These are phyloP conservation scores for Cordyceps farinosa DNA, from an alignment of 2,329 filamentous ascomycete genomes.

Conservation along the genomic window DNA sequence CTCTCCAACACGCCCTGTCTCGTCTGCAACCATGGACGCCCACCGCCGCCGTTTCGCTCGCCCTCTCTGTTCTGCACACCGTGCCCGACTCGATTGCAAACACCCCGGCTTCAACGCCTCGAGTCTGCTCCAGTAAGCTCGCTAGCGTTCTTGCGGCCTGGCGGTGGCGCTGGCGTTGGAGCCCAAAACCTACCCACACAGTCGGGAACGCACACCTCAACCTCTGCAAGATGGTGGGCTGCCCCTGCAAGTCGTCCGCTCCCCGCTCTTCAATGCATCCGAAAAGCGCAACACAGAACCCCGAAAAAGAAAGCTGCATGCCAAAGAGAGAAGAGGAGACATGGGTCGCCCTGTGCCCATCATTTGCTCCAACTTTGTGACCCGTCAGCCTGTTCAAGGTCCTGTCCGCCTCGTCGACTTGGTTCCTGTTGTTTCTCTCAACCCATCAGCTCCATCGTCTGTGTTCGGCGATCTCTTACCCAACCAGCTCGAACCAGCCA, in stretches of 20 bases:
- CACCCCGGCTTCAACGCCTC: slow-evolving; percentile 1
- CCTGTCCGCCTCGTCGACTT: background rate
- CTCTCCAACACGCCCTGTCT: slow-evolving; percentile 2
- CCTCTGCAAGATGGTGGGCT: slow-evolving; percentile 10
- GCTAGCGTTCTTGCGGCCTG: slow-evolving; percentile 10
- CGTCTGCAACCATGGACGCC: background rate
- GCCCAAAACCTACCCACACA: slow-evolving; percentile 17
- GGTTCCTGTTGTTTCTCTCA: background rate
- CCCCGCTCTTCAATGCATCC: slow-evolving; percentile 12
- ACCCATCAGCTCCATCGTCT: background rate
- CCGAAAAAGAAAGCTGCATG: slow-evolving; percentile 18
- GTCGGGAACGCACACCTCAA: slow-evolving; percentile 17
- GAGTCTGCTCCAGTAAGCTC: slow-evolving; percentile 10
- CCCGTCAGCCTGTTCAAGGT: background rate
- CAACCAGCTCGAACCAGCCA: background rate
- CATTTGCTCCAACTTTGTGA: slow-evolving; percentile 1
- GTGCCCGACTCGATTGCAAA: slow-evolving; percentile 12
- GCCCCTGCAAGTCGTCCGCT: slow-evolving; percentile 16
- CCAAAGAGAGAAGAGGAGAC: slow-evolving; percentile 18
- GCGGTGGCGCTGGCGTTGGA: slow-evolving; percentile 8
- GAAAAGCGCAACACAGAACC: slow-evolving; percentile 19
- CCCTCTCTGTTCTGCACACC: slow-evolving; percentile 1
- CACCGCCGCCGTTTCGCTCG: slow-evolving; percentile 3
- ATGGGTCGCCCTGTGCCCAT: slow-evolving; percentile 7
- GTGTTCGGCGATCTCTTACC: background rate